Evolutionary conservation across 2,329 filamentous ascomycete genomes (phyloP).

Genomic region (Alternaria triticina): DNA sequence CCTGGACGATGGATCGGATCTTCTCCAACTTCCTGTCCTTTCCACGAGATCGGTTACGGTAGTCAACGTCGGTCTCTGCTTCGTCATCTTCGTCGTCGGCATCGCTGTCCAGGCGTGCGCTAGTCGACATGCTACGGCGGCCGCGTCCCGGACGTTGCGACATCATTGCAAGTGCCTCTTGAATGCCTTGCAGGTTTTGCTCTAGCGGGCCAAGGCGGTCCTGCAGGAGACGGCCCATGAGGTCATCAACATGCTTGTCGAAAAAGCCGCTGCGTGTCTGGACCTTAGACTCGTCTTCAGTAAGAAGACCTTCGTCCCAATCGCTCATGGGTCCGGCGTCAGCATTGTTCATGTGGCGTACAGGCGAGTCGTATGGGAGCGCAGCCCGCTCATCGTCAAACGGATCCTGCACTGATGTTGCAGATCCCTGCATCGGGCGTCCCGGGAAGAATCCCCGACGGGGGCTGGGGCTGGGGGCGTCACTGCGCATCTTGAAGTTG

Average conservation of each 20-base stretch:
- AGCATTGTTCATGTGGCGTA: conserved; percentile 68
- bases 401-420: conserved; percentile 57
- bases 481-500: conserved; percentile 62
- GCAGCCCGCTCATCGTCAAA: conserved; percentile 68
- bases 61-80: conserved; percentile 58
- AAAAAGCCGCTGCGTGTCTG: conserved; percentile 85
- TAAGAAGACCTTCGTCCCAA: conserved; percentile 87
- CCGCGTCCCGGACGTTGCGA: conserved; percentile 59
- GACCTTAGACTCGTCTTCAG: conserved; percentile 77
- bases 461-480: conserved; percentile 76
- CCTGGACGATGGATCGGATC: conserved; percentile 65
- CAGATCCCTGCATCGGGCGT: conserved; percentile 39
- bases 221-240: conserved; percentile 80
- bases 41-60: conserved; percentile 76
- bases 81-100: conserved; percentile 93
- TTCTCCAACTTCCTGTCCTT: conserved; percentile 83
- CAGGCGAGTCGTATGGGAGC: conserved; percentile 60
- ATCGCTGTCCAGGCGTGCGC: conserved; percentile 77
- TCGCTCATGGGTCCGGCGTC: conserved; percentile 77
- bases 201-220: conserved; percentile 82
- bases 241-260: conserved; percentile 84
- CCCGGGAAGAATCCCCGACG: conserved; percentile 54
- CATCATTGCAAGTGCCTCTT: conserved; percentile 68
- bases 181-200: conserved; percentile 76
- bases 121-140: conserved; percentile 70